phyloP scores from a whole-genome alignment of 108 stramenopile genomes.

The Cyclotella cryptica region DNA sequence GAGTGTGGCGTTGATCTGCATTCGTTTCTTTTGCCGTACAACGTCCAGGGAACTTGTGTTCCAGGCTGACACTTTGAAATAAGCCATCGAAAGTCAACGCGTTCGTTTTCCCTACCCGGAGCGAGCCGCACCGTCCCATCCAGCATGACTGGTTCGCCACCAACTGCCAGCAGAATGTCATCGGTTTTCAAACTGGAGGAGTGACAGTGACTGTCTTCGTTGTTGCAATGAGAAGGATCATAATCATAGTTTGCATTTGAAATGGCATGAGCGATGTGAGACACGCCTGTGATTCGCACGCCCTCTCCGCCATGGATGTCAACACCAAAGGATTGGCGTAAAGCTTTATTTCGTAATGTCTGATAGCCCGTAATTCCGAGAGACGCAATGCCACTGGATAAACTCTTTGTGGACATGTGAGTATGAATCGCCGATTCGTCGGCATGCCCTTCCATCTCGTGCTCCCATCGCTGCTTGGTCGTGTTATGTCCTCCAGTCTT shows the following conservation, averaged over 20 bases:
- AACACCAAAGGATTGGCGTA: constrained; percentile 26
- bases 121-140: constrained; percentile 39
- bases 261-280: constrained; percentile 10
- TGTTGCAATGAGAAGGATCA: constrained; percentile 11
- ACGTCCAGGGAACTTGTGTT: constrained; percentile 20
- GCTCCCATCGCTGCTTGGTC: not conserved
- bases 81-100: constrained; percentile 34
- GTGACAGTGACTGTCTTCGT: constrained; percentile 12
- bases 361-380: constrained; percentile 38
- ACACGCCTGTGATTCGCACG: constrained; percentile 34
- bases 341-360: constrained; percentile 32
- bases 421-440: not conserved
- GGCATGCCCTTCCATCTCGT: not conserved
- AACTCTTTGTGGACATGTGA: not conserved
- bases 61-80: constrained; percentile 20
- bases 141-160: constrained; percentile 17
- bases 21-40: constrained; percentile 20
- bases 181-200: constrained; percentile 17
- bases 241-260: constrained; percentile 3
- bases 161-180: constrained; percentile 35
- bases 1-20: constrained; percentile 12
- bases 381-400: constrained; percentile 13
- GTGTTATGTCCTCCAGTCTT: not conserved
- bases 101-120: constrained; percentile 35
- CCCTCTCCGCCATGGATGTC: constrained; percentile 16